A percentile compares a stretch with the other conserved stretches of the same genome.
Conservation (phyloP, 2,329 filamentous ascomycete genomes). For the Colletotrichum lupini region DNA sequence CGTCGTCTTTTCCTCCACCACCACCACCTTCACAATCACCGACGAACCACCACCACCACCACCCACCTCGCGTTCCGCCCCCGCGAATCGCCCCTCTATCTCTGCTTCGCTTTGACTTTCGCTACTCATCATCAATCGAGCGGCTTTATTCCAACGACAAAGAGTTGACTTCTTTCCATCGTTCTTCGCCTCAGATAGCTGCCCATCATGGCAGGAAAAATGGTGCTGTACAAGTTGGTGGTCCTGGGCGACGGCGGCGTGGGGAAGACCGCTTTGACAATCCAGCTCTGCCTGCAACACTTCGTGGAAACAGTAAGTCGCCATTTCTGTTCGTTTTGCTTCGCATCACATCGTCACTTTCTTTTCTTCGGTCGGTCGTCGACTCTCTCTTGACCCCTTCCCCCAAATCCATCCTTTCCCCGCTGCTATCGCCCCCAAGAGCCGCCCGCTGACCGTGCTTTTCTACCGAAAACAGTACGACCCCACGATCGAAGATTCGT, state of each 20-base stretch:
- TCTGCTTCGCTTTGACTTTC: slow-evolving; percentile 15
- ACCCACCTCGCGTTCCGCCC: slow-evolving; percentile 26
- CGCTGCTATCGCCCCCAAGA: slow-evolving; percentile 33
- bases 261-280: slow-evolving; percentile 92
- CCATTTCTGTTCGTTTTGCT: neutral
- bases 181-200: slow-evolving; percentile 34
- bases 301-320: slow-evolving; percentile 89
- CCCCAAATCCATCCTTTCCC: slow-evolving; percentile 21
- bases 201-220: slow-evolving; percentile 83
- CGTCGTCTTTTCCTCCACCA: slow-evolving; percentile 37
- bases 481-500: slow-evolving; percentile 89
- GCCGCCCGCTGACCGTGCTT: slow-evolving; percentile 30
- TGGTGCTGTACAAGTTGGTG: slow-evolving; percentile 96
- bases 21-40: slow-evolving; percentile 37
- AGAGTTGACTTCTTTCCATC: slow-evolving; percentile 29
- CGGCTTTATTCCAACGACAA: slow-evolving; percentile 7
- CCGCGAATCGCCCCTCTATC: slow-evolving; percentile 28
- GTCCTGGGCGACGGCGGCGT: slow-evolving; percentile 94
- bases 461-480: slow-evolving; percentile 70
- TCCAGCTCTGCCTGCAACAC: slow-evolving; percentile 97
- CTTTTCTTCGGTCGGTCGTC: neutral
- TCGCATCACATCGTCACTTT: slow-evolving; percentile 2
- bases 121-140: slow-evolving; percentile 27
- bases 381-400: slow-evolving; percentile 15
- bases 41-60: slow-evolving; percentile 34